These are phyloP conservation scores for Kuraishia ogatae DNA, from an alignment of 805 yeast genomes.

Conservation along the genomic window DNA sequence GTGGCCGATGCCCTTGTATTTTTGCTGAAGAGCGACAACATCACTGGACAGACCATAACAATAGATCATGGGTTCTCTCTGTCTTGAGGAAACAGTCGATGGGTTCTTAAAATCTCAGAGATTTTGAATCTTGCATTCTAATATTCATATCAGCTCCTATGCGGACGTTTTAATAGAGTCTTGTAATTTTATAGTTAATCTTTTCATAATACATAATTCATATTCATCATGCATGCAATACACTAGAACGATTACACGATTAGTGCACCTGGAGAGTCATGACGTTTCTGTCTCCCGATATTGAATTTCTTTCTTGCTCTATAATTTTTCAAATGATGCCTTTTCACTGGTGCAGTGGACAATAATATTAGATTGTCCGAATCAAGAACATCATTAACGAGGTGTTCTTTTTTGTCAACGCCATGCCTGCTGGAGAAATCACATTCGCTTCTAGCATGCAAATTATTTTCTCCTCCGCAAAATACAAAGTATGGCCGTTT, in stretches of 20 bases:
- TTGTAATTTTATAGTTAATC: neutral
- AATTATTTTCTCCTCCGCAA: too few relatives aligned
- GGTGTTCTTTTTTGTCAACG: neutral
- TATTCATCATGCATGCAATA: too few relatives aligned
- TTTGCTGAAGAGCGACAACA: conserved; percentile 12
- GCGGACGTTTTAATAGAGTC: neutral
- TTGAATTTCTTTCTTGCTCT: neutral
- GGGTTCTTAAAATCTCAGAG: neutral
- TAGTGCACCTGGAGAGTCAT: neutral
- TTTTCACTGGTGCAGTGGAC: neutral
- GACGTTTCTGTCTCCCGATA: neutral
- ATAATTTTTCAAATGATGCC: neutral
- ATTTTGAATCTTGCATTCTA: neutral
- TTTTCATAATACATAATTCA: neutral
- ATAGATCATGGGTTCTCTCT: conserved; percentile 19
- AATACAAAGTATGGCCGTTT: too few relatives aligned
- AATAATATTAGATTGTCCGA: neutral
- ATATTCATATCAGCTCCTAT: neutral
- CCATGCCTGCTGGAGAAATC: too few relatives aligned
- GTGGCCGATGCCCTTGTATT: conserved; percentile 14
- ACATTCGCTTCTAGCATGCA: too few relatives aligned
- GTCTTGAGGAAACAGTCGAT: neutral
- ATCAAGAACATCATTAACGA: neutral
- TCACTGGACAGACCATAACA: conserved; percentile 22
- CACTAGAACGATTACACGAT: too few relatives aligned